Base-by-base conservation (phyloP, 2,329 filamentous ascomycete species). In the Monilinia polystroma region DNA sequence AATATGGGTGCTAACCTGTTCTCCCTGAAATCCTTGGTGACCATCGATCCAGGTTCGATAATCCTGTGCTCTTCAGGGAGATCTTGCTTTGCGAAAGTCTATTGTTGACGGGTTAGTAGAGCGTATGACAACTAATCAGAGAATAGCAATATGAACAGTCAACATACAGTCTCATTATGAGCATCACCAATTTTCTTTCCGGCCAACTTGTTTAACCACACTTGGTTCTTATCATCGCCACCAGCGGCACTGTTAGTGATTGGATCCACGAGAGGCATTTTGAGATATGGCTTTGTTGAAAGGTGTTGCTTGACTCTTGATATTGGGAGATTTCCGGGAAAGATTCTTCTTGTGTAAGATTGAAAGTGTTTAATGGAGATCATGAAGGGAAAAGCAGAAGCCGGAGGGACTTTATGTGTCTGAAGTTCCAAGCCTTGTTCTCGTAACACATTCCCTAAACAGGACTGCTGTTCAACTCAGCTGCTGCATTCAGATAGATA, bases 261-360 rank as follows among this genome's bases (percentile, higher is more conserved):
- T 66, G 86, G 85, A 23, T 87, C 82, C 72, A 89, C 81, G 78
- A 89, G 86, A 84, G 87, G 87, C 87, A 89, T 84, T 7, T 76
- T 87, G 79, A 69, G 23, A 49, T 60, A 35, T 64, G 55, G 53
- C 55, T 69, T 66, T 26, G 65, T 65, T 26, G 69, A 70, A 67
- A 67, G 38, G 51, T 35, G 32, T 35, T 35, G 23, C 63, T 47
- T 69, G 54, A n/a, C n/a, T 57, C 54, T 45, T 52, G 47, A 45
- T 60, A 14, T 45, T 51, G 45, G 47, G 23, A 32, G 20, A 11
- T 14, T 41, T 20, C 12, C 47, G 43, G 43, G 56, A 11, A 52
- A 16, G 10, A 20, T 51, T 64, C 47, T 51, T 60, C 57, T 45
- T 59, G 16, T n/a, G 29, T 23, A 49, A 20, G 26, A 52, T 66